Evolutionary conservation across 75 land plant genomes (phyloP).

Genomic region (Cupressus sempervirens): DNA sequence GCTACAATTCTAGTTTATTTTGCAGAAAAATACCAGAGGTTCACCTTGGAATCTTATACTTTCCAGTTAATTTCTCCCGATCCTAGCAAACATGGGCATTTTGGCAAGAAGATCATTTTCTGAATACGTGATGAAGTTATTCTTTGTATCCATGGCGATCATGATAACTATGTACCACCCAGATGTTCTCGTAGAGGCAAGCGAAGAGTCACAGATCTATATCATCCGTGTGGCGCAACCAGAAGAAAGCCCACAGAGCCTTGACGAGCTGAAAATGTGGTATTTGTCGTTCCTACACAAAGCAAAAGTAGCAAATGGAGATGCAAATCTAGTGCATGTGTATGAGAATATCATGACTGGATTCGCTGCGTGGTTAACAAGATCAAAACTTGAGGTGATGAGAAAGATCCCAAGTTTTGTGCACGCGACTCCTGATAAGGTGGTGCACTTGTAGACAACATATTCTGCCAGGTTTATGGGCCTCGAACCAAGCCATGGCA

Average conservation of each 20-base stretch:
- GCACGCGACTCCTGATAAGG: slow-evolving; percentile 23
- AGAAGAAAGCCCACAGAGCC: not conserved
- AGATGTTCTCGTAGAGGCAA: not conserved
- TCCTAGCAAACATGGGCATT: not conserved
- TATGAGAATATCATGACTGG: not conserved
- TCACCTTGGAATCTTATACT: too few species aligned
- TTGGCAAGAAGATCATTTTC: not conserved
- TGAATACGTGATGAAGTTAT: not conserved
- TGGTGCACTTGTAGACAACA: slow-evolving; percentile 39
- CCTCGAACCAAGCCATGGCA: slow-evolving; percentile 19
- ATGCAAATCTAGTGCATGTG: not conserved
- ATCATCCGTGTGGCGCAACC: not conserved
- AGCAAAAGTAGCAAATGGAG: not conserved
- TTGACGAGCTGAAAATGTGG: not conserved
- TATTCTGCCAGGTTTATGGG: slow-evolving; percentile 51
- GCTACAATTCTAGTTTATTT: too few species aligned
- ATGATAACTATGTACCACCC: not conserved
- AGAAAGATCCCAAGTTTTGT: slow-evolving; percentile 30
- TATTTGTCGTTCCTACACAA: not conserved
- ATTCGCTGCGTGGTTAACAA: slow-evolving; percentile 21
- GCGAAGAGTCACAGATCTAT: not conserved
- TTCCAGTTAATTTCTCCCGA: too few species aligned
- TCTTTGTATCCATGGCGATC: not conserved
- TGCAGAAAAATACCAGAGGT: too few species aligned
- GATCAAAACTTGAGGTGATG: slow-evolving; percentile 25